These are phyloP conservation scores for Komagataella populi DNA, from an alignment of 805 yeast species.

Conservation along the genomic window DNA sequence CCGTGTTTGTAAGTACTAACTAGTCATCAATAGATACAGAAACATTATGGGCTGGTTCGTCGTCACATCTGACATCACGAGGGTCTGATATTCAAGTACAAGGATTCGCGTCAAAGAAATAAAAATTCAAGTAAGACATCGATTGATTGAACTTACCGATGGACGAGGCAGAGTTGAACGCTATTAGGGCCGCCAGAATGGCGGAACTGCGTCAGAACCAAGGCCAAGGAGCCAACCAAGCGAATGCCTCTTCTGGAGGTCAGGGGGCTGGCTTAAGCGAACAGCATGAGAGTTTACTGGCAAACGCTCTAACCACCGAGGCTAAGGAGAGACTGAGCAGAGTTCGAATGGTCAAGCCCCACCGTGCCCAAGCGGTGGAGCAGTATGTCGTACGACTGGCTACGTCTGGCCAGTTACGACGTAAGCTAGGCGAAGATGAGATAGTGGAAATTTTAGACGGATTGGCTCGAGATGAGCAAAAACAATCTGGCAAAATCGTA, in stretches of 20 bases:
- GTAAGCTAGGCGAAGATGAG: conserved; percentile 69
- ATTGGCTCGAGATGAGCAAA: conserved; percentile 56
- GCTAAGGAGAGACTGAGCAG: conserved; percentile 85
- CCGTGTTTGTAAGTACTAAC: neutral
- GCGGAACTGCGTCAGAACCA: conserved; percentile 58
- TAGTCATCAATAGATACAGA: neutral
- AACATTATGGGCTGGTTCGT: neutral
- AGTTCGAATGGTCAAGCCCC: conserved; percentile 81
- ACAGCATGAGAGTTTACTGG: conserved; percentile 33
- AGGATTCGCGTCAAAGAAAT: neutral
- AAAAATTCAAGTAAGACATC: neutral
- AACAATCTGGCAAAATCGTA: conserved; percentile 47
- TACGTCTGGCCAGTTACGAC: conserved; percentile 60
- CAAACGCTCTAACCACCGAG: conserved; percentile 22
- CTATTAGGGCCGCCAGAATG: conserved; percentile 86
- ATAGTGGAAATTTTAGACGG: conserved; percentile 76
- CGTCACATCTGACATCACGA: neutral
- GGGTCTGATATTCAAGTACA: neutral
- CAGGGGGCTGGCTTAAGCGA: conserved; percentile 37
- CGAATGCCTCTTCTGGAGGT: conserved; percentile 1
- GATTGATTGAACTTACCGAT: conserved; percentile 18
- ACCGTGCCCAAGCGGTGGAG: conserved; percentile 82
- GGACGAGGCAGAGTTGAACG: conserved; percentile 82
- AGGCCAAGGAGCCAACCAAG: neutral
- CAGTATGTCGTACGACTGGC: conserved; percentile 60